A percentile compares a stretch with the other conserved stretches of the same genome.
These are phyloP conservation scores for Ophiognomonia clavigignenti-juglandacearum DNA, from an alignment of 2,329 filamentous ascomycete genomes.

Conservation along the genomic window DNA sequence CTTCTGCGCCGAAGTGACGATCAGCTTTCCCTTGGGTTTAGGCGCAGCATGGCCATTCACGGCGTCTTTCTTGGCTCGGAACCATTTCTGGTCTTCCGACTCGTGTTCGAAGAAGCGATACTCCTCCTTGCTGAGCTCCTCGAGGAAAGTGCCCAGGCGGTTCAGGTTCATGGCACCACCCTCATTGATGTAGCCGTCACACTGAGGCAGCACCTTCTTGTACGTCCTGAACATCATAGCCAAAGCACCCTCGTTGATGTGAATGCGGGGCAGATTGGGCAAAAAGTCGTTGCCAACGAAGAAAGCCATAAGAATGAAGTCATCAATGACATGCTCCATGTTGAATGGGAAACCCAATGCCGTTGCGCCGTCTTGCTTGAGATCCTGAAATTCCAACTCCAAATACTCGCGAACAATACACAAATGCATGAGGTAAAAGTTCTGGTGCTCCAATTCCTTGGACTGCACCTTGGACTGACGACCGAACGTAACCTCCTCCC, in stretches of 20 bases:
- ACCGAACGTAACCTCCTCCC: conserved; percentile 97
- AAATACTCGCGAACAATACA: conserved; percentile 97
- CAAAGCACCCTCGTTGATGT: conserved; percentile 97
- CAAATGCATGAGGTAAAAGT: conserved; percentile 95
- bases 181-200: conserved; percentile 95
- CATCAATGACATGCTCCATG: conserved; percentile 94
- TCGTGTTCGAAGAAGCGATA: conserved; percentile 91
- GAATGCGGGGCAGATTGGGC: conserved; percentile 89
- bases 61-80: conserved; percentile 76
- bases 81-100: conserved; percentile 84
- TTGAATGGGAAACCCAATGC: conserved; percentile 73
- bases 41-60: conserved; percentile 60
- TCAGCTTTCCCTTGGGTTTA: conserved; percentile 55
- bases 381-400: conserved; percentile 92
- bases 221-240: conserved; percentile 97
- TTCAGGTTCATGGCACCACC: conserved; percentile 85
- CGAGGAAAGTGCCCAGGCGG: conserved; percentile 70
- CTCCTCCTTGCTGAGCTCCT: conserved; percentile 84
- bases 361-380: conserved; percentile 63
- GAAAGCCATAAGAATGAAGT: conserved; percentile 99
- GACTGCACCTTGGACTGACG: conserved; percentile 81
- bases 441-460: conserved; percentile 96
- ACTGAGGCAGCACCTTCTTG: conserved; percentile 80
- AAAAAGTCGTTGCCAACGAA: conserved; percentile 99
- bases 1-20: conserved; percentile 76